Conservation (phyloP, 495 filamentous ascomycete species). For the Trichocladium antarcticum region DNA sequence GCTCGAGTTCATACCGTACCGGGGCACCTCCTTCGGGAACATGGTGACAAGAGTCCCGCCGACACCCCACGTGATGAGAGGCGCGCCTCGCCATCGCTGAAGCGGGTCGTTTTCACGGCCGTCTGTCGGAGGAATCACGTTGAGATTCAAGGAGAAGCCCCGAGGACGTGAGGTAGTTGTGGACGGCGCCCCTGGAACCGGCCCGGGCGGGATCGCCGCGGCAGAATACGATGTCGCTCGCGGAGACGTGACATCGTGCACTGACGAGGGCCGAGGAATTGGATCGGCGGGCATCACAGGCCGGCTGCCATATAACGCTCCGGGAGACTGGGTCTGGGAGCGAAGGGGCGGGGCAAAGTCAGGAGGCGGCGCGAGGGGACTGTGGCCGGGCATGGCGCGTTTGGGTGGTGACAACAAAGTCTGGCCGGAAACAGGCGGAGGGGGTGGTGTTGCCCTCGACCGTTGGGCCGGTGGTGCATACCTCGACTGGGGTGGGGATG, state of each 20-base stretch:
- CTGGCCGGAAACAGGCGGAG: constrained; percentile 26
- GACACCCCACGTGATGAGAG: constrained; percentile 78
- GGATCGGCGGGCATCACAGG: constrained; percentile 39
- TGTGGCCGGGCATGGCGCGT: constrained; percentile 38
- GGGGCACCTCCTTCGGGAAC: constrained; percentile 80
- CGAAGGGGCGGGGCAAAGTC: constrained; percentile 51
- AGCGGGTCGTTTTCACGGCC: constrained; percentile 70
- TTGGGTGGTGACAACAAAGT: constrained; percentile 44
- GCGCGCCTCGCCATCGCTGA: constrained; percentile 79
- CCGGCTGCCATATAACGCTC: constrained; percentile 43
- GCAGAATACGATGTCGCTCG: constrained; percentile 22
- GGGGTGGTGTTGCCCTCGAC: constrained; percentile 35
- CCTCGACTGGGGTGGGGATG: constrained; percentile 23
- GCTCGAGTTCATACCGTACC: constrained; percentile 63
- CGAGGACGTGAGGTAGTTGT: constrained; percentile 20
- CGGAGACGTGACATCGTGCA: constrained; percentile 45
- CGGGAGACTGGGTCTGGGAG: constrained; percentile 81
- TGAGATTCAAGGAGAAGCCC: constrained; percentile 33
- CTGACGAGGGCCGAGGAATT: constrained; percentile 58
- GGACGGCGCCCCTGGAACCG: constrained; percentile 3
- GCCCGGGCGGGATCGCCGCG: constrained; percentile 6
- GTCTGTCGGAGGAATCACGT: constrained; percentile 54
- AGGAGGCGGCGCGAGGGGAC: constrained; percentile 26
- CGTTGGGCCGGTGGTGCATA: constrained; percentile 23
- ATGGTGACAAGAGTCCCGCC: constrained; percentile 72